Conservation (phyloP, 2,329 filamentous ascomycete genomes). For the Fusarium subglutinans region DNA sequence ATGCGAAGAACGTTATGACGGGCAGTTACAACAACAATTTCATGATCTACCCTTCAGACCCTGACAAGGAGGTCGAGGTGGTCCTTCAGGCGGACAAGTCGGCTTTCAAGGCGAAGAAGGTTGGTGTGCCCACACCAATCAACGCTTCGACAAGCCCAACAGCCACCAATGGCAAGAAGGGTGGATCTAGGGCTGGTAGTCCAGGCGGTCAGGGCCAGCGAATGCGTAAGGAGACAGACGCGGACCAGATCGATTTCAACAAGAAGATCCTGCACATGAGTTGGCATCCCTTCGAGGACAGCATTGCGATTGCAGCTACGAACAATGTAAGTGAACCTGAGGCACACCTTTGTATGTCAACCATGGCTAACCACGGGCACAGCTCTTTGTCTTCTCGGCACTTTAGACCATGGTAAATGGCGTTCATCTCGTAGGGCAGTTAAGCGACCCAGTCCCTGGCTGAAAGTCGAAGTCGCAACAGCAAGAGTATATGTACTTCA, state of each 20-base stretch:
- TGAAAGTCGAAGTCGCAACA: conserved; percentile 25
- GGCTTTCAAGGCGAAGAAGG: conserved; percentile 99
- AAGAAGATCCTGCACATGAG: conserved; percentile 99
- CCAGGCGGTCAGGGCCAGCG: conserved; percentile 85
- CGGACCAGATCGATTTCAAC: conserved; percentile 99
- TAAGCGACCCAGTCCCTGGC: conserved; percentile 26
- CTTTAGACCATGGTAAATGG: conserved; percentile 59
- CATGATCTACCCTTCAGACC: conserved; percentile 99
- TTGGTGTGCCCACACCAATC: conserved; percentile 96
- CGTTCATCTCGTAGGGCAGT: conserved; percentile 40
- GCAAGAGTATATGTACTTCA: conserved; percentile 27
- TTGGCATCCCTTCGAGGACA: conserved; percentile 99
- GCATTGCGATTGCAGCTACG: conserved; percentile 98
- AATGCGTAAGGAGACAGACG: conserved; percentile 99
- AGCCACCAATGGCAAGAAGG: conserved; percentile 82
- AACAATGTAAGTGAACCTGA: conserved; percentile 83
- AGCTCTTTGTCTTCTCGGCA: conserved; percentile 84
- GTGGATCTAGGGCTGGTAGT: conserved; percentile 85
- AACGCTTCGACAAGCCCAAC: conserved; percentile 81
- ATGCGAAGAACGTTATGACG: conserved; percentile 99
- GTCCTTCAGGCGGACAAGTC: conserved; percentile 98
- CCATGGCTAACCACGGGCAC: conserved; percentile 38
- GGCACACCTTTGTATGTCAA: not conserved
- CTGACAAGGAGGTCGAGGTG: conserved; percentile 95
- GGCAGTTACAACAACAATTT: conserved; percentile 99